Evolutionary conservation across 345 rosid species (phyloP).

Genomic region (Clausena lansium): DNA sequence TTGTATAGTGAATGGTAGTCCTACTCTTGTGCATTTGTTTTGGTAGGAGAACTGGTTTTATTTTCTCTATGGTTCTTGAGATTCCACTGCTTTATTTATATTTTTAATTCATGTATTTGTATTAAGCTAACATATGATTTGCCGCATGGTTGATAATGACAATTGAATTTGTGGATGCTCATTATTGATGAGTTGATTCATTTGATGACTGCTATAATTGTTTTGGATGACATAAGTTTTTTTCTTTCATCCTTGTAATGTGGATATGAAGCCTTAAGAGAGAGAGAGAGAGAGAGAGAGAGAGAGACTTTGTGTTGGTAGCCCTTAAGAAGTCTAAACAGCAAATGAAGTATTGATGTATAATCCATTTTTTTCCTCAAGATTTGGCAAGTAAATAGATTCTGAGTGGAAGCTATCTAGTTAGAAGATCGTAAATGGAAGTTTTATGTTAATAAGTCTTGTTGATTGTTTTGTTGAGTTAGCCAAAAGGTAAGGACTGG

Average conservation of each 20-base stretch:
- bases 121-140: not conserved
- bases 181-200: not conserved
- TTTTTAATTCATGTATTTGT: not conserved
- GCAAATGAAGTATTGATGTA: not conserved
- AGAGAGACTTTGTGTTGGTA: not conserved
- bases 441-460: not conserved
- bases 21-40: not conserved
- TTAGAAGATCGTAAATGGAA: not conserved
- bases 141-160: not conserved
- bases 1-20: not conserved
- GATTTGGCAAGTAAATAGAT: not conserved
- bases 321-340: not conserved
- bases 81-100: not conserved
- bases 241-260: not conserved
- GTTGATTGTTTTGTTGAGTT: not conserved
- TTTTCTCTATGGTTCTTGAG: not conserved
- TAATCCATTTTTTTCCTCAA: not conserved
- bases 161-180: not conserved
- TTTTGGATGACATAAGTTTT: not conserved
- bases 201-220: not conserved
- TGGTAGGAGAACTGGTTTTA: not conserved
- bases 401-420: not conserved
- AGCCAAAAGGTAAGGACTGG: not conserved
- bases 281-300: not conserved
- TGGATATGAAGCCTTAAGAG: not conserved